phyloP scores from a whole-genome alignment of 106 monocot genomes.

The Allium cepa region DNA sequence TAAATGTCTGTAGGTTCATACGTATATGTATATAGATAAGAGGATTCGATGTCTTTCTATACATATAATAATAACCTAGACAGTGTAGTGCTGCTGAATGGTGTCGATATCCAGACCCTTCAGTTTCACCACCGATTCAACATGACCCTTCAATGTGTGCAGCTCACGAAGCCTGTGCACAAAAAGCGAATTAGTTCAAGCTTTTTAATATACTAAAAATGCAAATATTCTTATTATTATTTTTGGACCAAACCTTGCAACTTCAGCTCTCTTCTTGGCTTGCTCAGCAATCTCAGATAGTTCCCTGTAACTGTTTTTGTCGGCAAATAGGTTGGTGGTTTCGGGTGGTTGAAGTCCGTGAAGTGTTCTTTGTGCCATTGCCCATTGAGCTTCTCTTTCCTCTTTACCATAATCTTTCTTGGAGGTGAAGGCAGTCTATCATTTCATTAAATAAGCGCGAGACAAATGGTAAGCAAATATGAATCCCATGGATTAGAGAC shows the following conservation, averaged over 20 bases:
- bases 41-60: not conserved
- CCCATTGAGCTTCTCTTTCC: slow-evolving; percentile 84
- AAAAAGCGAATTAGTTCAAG: no score
- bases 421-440: slow-evolving; percentile 69
- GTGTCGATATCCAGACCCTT: slow-evolving; percentile 15
- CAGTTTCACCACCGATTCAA: slow-evolving; percentile 12
- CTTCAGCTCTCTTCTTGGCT: slow-evolving; percentile 74
- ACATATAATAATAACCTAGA: not conserved
- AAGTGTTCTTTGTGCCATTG: slow-evolving; percentile 69
- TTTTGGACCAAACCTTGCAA: slow-evolving; percentile 55
- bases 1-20: not conserved
- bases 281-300: slow-evolving; percentile 94
- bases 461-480: no score
- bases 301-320: slow-evolving; percentile 87
- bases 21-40: no score
- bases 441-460: no score
- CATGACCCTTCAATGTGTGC: slow-evolving; percentile 14
- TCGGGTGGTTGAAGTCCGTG: slow-evolving; percentile 69
- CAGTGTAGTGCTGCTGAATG: slow-evolving; percentile 13
- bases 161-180: slow-evolving; percentile 9
- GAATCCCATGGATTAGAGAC: no score
- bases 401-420: slow-evolving; percentile 81
- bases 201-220: not conserved
- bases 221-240: not conserved
- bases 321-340: slow-evolving; percentile 38